These are phyloP conservation scores for Irpex sp. DNA, from an alignment of 1,284 basidiomycete species.

Conservation along the genomic window DNA sequence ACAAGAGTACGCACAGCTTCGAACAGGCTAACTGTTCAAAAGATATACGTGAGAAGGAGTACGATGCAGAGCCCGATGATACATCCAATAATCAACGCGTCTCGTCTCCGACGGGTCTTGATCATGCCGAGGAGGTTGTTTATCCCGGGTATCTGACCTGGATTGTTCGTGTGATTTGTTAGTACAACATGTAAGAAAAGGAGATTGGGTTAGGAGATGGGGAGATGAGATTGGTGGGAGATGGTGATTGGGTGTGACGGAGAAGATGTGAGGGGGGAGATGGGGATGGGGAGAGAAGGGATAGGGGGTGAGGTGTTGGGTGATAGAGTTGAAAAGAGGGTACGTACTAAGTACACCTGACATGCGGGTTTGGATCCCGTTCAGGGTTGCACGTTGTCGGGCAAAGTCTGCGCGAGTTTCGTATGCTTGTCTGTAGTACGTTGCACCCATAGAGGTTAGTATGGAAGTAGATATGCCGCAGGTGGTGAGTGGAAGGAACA, in stretches of 20 bases:
- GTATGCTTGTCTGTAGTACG: slow-evolving; percentile 80
- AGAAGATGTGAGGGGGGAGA: not conserved
- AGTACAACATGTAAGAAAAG: too few species aligned
- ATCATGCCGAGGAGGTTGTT: slow-evolving; percentile 92
- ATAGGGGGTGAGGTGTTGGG: not conserved
- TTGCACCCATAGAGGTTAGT: slow-evolving; percentile 5
- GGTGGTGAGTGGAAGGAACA: not conserved
- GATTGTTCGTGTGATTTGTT: not conserved
- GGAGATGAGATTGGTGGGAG: not conserved
- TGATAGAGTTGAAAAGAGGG: not conserved
- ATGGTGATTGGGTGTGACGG: not conserved
- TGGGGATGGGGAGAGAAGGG: not conserved
- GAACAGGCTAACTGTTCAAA: slow-evolving; percentile 11
- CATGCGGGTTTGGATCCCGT: slow-evolving; percentile 82
- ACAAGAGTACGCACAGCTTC: not conserved
- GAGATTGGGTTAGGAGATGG: too few species aligned
- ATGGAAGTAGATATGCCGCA: not conserved
- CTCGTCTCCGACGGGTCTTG: slow-evolving; percentile 81
- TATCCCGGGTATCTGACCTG: slow-evolving; percentile 88
- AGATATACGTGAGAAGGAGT: slow-evolving; percentile 72
- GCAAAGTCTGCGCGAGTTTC: slow-evolving; percentile 93
- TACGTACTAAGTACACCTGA: slow-evolving; percentile 71
- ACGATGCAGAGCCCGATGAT: slow-evolving; percentile 84
- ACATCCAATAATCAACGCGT: slow-evolving; percentile 85
- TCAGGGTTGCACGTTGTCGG: slow-evolving; percentile 74